Evolutionary conservation across 1,284 basidiomycete genomes (phyloP), one percentile per base, ranked within the genome.

Genomic region (Earliella scabrosa): DNA sequence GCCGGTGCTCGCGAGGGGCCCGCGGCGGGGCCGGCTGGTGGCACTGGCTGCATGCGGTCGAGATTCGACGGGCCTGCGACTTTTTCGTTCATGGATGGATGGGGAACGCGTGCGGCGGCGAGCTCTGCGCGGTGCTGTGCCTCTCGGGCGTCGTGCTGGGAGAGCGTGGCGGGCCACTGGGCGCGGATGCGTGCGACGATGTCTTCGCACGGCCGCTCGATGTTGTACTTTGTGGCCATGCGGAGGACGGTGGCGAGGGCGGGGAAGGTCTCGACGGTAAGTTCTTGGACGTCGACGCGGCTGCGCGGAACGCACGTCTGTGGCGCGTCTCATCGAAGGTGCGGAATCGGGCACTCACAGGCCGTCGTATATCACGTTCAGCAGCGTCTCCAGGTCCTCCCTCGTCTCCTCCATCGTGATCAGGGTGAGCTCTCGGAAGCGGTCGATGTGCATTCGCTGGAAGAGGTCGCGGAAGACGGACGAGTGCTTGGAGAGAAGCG

Each of bases 141-240:
- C 24, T 55, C 55, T 45, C 68, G 68, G 10, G 61, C 59, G 51
- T 72, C 69, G 64, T 69, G 70, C 32, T 65, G 59, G 0, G 50
- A 55, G 21, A 71, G 68, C 4, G 63, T 64, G n/a, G 58, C 55
- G 1, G 70, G 70, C 71, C 71, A 73, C 48, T 71, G 70, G 11
- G 58, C 58, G 23, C 68, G 65, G 24, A 73, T 61, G 46, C 65
- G 63, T n/a, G 65, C 58, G 39, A 70, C 27, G 38, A 73, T 66
- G 35, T 67, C 67, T 3, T 58, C 40, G 35, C 66, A 66, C 5
- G 68, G 52, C 14, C 58, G 60, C 16, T 64, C 61, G 35, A 69
- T 61, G 26, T 67, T 56, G 56, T 71, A 71, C 58, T 68, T 69
- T 27, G 66, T 66, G 21, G 66, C 58, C 53, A 69, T 66, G 29